Evolutionary conservation across 805 yeast genomes (phyloP).

Genomic region (Tetrapisispora fleetii): DNA sequence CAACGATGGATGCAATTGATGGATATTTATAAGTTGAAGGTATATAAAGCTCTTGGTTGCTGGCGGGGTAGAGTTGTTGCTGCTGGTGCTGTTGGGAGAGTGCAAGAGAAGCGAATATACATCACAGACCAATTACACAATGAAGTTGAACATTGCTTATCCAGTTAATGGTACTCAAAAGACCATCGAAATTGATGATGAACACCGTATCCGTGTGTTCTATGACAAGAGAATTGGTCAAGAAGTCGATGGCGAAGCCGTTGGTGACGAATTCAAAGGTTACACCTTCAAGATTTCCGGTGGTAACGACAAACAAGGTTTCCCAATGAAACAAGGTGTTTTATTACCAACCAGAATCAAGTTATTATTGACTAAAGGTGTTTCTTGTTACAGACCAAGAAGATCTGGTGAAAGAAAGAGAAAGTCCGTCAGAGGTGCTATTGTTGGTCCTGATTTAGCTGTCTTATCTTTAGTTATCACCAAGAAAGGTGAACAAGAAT

Average conservation of each 20-base stretch:
- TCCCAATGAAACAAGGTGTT: conserved; percentile 99
- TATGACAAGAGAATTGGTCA: conserved; percentile 99
- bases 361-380: conserved; percentile 85
- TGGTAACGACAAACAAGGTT: conserved; percentile 99
- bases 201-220: conserved; percentile 95
- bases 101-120: too few species aligned
- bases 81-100: too few species aligned
- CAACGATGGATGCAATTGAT: too few species aligned
- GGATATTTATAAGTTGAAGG: too few species aligned
- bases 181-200: conserved; percentile 95
- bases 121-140: not conserved
- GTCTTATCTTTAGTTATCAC: conserved; percentile 86
- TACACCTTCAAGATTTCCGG: conserved; percentile 98
- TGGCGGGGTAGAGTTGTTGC: too few species aligned
- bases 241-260: conserved; percentile 97
- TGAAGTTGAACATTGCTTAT: conserved; percentile 94
- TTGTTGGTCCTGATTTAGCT: conserved; percentile 93
- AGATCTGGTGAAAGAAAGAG: conserved; percentile 99
- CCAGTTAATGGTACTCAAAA: conserved; percentile 99
- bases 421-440: conserved; percentile 99
- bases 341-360: conserved; percentile 99
- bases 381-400: conserved; percentile 99
- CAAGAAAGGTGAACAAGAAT: conserved; percentile 95
- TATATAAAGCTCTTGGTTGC: too few species aligned
- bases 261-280: conserved; percentile 99